phyloP scores from a whole-genome alignment of 345 rosid species.

The Brassica cretica region DNA sequence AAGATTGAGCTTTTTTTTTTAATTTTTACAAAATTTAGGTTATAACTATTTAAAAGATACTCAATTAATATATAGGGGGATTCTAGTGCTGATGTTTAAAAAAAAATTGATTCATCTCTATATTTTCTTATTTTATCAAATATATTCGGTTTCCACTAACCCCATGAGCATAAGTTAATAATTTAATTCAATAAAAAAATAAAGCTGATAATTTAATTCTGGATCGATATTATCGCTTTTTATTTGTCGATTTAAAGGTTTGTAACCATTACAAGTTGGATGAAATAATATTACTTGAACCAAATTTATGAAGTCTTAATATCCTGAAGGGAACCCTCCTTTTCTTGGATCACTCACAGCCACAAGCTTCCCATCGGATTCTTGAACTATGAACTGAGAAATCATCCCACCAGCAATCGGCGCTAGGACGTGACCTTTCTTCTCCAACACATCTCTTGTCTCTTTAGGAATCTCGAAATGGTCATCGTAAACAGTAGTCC shows the following conservation, averaged over 20 bases:
- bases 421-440: conserved; percentile 53
- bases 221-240: background rate
- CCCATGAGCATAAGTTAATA: background rate
- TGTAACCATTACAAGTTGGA: background rate
- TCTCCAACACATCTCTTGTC: conserved; percentile 42
- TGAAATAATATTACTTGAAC: background rate
- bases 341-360: conserved; percentile 73
- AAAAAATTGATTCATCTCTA: background rate
- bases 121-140: background rate
- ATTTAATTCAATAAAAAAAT: too few relatives aligned
- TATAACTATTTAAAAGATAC: too few relatives aligned
- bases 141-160: background rate
- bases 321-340: conserved; percentile 71
- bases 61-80: too few relatives aligned
- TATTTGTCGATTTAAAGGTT: background rate
- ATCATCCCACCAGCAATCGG: conserved; percentile 48
- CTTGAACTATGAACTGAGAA: conserved; percentile 54
- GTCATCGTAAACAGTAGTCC: conserved; percentile 50
- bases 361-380: conserved; percentile 43
- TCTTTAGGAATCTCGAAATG: conserved; percentile 51
- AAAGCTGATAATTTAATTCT: background rate
- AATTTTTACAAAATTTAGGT: too few relatives aligned
- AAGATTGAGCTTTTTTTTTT: too few relatives aligned
- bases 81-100: background rate
- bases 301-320: conserved; percentile 19